These are phyloP conservation scores for Heracleum sosnowskyi DNA, from an alignment of 129 eudicot species.

Conservation along the genomic window DNA sequence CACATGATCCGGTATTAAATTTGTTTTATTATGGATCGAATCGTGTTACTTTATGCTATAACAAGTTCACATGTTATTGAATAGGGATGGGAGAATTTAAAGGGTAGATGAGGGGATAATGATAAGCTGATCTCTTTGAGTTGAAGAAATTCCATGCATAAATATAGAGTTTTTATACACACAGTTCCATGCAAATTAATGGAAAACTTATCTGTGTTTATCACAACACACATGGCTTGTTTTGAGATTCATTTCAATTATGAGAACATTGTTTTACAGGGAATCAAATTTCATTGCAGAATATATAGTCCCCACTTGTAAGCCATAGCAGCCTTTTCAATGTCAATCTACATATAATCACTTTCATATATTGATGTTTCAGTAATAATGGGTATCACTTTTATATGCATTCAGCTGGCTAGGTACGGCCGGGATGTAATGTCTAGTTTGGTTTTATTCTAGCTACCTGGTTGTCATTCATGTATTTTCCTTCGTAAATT, in stretches of 20 bases:
- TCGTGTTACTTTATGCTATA: not conserved
- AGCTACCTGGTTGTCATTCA: not conserved
- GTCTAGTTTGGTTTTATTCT: not conserved
- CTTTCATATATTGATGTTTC: not conserved
- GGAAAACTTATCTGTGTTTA: not conserved
- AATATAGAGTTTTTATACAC: not conserved
- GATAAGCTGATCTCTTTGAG: not conserved
- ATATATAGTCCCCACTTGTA: slow-evolving; percentile 3
- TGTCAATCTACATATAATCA: not conserved
- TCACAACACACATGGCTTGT: slow-evolving; percentile 8
- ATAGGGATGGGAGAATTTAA: slow-evolving; percentile 7
- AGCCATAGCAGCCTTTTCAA: not conserved
- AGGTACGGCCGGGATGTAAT: not conserved
- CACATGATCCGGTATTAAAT: not conserved
- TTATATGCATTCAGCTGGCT: not conserved
- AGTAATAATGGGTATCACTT: not conserved
- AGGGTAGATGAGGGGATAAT: not conserved
- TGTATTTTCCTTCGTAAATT: not conserved
- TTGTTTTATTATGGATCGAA: not conserved
- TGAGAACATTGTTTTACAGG: not conserved
- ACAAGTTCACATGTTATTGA: slow-evolving; percentile 3
- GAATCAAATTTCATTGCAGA: not conserved
- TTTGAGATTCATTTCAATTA: not conserved
- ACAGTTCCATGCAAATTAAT: not conserved
- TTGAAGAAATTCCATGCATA: not conserved